Conservation (phyloP, 805 yeast genomes). For the Brettanomyces anomalus region DNA sequence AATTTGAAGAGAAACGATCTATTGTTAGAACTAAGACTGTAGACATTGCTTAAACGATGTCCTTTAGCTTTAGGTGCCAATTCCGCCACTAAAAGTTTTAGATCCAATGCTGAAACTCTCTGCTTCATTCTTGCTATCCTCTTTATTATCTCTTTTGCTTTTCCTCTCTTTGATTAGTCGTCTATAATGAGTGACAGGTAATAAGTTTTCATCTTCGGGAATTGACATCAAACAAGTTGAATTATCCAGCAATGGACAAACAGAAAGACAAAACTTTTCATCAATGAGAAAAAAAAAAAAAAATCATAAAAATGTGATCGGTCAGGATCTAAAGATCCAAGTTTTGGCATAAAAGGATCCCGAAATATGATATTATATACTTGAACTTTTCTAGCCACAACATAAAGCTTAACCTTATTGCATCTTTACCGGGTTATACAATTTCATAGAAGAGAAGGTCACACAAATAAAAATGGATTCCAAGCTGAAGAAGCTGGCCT, state of each 20-base stretch:
- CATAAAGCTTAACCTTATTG: no score
- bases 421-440: no score
- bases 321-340: no score
- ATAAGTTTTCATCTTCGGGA: no score
- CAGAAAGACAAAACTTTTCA: not conserved
- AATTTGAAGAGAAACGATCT: conserved; percentile 76
- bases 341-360: no score
- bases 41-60: conserved; percentile 74
- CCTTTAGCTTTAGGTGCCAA: conserved; percentile 47
- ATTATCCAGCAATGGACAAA: no score
- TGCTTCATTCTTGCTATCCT: conserved; percentile 40
- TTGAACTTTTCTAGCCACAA: no score
- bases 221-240: no score
- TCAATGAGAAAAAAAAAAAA: not conserved
- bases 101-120: conserved; percentile 77
- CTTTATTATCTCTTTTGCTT: not conserved
- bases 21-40: conserved; percentile 63
- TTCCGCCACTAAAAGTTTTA: conserved; percentile 63
- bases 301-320: not conserved
- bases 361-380: no score
- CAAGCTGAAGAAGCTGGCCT: conserved; percentile 15
- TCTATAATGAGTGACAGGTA: no score
- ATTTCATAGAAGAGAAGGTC: no score
- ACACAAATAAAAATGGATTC: conserved; percentile 13
- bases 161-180: no score